Conservation (phyloP, 768 basidiomycete genomes). For the Pleurotus platypus region DNA sequence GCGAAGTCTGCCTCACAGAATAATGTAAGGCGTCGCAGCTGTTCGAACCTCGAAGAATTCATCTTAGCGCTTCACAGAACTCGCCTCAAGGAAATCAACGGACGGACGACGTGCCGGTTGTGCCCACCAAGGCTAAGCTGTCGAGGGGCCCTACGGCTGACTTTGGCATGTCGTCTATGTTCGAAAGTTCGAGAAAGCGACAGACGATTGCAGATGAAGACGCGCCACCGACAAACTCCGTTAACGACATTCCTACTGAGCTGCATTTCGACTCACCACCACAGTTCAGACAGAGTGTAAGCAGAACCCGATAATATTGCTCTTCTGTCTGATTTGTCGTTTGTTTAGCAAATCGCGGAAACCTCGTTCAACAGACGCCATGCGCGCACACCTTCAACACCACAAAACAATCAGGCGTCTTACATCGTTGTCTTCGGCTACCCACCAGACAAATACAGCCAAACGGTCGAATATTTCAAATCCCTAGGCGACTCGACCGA, state of each 20-base stretch:
- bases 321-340: neutral
- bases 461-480: slow-evolving; percentile 71
- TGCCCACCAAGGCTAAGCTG: slow-evolving; percentile 78
- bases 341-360: slow-evolving; percentile 29
- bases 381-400: slow-evolving; percentile 22
- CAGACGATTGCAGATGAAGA: slow-evolving; percentile 71
- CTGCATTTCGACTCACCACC: slow-evolving; percentile 37
- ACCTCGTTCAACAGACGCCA: slow-evolving; percentile 34
- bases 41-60: neutral
- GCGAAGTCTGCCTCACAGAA: slow-evolving; percentile 61
- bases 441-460: slow-evolving; percentile 71
- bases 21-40: slow-evolving; percentile 35
- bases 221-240: slow-evolving; percentile 73
- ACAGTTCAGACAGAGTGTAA: slow-evolving; percentile 44
- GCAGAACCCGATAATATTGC: slow-evolving; percentile 11
- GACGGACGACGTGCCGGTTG: slow-evolving; percentile 68
- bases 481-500: slow-evolving; percentile 70
- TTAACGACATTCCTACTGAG: slow-evolving; percentile 72
- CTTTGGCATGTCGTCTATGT: slow-evolving; percentile 85
- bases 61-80: slow-evolving; percentile 22
- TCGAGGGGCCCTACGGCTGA: slow-evolving; percentile 62
- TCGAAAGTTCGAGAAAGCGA: slow-evolving; percentile 62
- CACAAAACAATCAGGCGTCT: slow-evolving; percentile 36
- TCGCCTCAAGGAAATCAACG: slow-evolving; percentile 57
- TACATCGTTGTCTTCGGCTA: slow-evolving; percentile 89